Evolutionary conservation across 495 filamentous ascomycete species (phyloP).

Genomic region (Sordaria brevicollis): DNA sequence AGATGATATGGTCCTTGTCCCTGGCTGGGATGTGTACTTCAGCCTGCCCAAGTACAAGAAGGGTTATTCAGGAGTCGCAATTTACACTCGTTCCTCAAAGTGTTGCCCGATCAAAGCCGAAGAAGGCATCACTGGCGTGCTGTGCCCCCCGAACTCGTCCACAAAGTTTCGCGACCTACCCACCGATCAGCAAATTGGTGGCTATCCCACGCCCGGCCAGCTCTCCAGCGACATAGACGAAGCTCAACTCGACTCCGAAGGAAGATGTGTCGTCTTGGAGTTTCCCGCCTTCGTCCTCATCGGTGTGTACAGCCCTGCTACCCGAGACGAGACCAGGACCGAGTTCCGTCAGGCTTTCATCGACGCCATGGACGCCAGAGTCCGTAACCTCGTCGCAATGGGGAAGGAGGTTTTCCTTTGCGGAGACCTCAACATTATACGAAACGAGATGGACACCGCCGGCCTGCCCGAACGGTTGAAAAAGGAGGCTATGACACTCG

Average conservation of each 20-base stretch:
- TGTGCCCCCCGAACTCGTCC: conserved; percentile 66
- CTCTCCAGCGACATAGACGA: conserved; percentile 57
- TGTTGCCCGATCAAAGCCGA: conserved; percentile 87
- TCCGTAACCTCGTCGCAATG: conserved; percentile 71
- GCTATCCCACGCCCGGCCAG: conserved; percentile 66
- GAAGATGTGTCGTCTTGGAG: conserved; percentile 83
- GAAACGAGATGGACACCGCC: conserved; percentile 63
- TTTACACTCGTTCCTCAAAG: conserved; percentile 84
- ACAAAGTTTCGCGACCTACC: conserved; percentile 69
- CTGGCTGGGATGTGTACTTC: conserved; percentile 96
- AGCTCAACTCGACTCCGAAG: conserved; percentile 72
- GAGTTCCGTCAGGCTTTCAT: conserved; percentile 76
- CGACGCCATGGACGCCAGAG: conserved; percentile 64
- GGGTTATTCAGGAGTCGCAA: conserved; percentile 93
- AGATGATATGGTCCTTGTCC: conserved; percentile 93
- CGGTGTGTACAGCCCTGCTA: conserved; percentile 82
- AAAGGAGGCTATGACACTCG: conserved; percentile 42
- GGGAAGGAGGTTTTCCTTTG: conserved; percentile 77
- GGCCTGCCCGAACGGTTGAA: conserved; percentile 55
- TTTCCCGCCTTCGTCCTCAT: conserved; percentile 93
- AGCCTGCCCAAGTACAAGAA: conserved; percentile 89
- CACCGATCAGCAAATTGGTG: conserved; percentile 75
- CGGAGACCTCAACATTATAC: conserved; percentile 84
- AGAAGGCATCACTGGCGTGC: conserved; percentile 79
- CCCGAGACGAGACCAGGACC: conserved; percentile 73